phyloP scores from a whole-genome alignment of 202 grass and related monocot species.

The Panicum virgatum region DNA sequence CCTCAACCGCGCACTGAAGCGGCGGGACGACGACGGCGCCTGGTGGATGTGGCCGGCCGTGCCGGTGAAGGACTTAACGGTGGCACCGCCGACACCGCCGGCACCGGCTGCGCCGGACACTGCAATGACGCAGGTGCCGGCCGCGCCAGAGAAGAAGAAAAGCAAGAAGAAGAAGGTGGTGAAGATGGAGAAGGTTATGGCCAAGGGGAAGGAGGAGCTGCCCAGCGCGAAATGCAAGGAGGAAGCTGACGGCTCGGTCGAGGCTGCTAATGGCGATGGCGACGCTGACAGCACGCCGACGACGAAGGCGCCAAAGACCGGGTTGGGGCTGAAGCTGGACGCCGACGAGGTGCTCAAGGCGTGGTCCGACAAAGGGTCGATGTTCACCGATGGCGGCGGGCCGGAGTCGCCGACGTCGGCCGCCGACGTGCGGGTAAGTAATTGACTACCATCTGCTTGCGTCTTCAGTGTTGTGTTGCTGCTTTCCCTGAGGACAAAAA shows the following conservation, averaged over 20 bases:
- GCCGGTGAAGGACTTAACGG: conserved; percentile 64
- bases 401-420: conserved; percentile 65
- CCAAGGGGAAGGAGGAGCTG: conserved; percentile 40
- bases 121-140: conserved; percentile 12
- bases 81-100: conserved; percentile 28
- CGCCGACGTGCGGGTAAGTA: conserved; percentile 69
- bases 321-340: conserved; percentile 85
- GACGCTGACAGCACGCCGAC: conserved; percentile 31
- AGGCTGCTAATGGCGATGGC: conserved; percentile 29
- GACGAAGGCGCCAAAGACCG: conserved; percentile 53
- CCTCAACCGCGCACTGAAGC: conserved; percentile 72
- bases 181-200: conserved; percentile 59
- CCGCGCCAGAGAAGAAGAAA: conserved; percentile 68
- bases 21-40: conserved; percentile 66
- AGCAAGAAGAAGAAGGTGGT: conserved; percentile 79
- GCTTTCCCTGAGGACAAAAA: not conserved
- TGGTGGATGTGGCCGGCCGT: conserved; percentile 86
- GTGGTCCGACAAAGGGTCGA: conserved; percentile 73
- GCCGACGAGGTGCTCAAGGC: conserved; percentile 71
- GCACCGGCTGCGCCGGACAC: conserved; percentile 12
- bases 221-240: conserved; percentile 38
- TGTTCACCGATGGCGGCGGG: conserved; percentile 69
- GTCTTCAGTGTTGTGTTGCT: not conserved
- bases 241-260: conserved; percentile 30
- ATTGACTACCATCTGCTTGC: not conserved